Base-by-base conservation (phyloP, 2,329 filamentous ascomycete genomes). In the Claviceps sp. region DNA sequence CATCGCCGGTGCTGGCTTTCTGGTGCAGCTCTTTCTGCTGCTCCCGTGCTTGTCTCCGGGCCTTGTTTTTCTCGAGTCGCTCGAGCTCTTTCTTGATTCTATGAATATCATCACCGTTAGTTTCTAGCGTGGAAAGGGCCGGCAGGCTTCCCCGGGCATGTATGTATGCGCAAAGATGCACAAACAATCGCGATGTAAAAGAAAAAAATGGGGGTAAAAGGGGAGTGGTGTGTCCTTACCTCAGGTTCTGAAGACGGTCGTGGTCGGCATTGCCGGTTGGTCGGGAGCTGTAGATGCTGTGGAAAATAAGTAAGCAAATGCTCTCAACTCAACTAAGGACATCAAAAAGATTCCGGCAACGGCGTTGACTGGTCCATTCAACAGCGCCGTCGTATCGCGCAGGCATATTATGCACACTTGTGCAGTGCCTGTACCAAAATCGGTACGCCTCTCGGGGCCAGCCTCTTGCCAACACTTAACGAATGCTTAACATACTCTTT, bases 51-150 rank as follows among this genome's bases (percentile, higher is more conserved):
- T 91, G 83, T 56, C 90, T 82, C 57, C 91, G 85, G 57, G 95
- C 90, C 59, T 89, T 89, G 72, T 97, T 98, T 62, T 90, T 87
- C 63, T 93, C 80, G 36, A 98, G 79, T 58, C 93, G 85, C 50
- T 82, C 82, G 51, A 94, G 78, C 67, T 97, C 91, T 59, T 68
- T 72, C 64, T 65, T 70, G 61, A 67, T 73, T 68, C 64, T 70
- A 47, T 26, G 2, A 2, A 26, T 11, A 11, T 34, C 30, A 34
- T 34, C 30, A 34, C 9, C 0, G 30, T 34, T 34, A 34, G 30
- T 11, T 34, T 34, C 9, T 34, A 34, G 9, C 30, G 30, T 34
- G 9, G 9, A 34, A 1, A 4, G 30, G 30, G 8, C 30, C 9
- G 11, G 30, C 3, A 34, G 30, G 30, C 30, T 11, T 34, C 30